These are phyloP conservation scores for Aspergillus fumigatiaffinis DNA, from an alignment of 2,329 filamentous ascomycete genomes.

Conservation along the genomic window DNA sequence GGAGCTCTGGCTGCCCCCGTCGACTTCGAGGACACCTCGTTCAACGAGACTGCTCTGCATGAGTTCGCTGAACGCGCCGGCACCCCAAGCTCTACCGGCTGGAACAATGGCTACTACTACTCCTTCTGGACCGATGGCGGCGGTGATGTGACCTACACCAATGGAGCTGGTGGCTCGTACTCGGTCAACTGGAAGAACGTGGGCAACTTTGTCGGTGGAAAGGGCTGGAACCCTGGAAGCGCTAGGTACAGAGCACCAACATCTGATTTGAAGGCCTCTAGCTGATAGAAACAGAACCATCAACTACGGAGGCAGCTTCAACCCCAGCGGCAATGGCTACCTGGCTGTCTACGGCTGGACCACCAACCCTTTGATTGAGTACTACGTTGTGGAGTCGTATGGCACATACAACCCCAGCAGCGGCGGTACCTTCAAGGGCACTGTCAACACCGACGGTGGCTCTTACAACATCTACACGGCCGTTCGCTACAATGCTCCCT, in stretches of 20 bases:
- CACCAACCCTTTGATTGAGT: slow-evolving; percentile 33
- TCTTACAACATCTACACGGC: slow-evolving; percentile 38
- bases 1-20: slow-evolving; percentile 22
- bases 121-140: slow-evolving; percentile 49
- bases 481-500: slow-evolving; percentile 36
- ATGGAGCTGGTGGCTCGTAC: slow-evolving; percentile 44
- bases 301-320: slow-evolving; percentile 28
- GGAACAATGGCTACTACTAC: slow-evolving; percentile 46
- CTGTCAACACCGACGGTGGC: slow-evolving; percentile 33
- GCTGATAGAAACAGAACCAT: slow-evolving; percentile 14
- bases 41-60: slow-evolving; percentile 6
- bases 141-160: slow-evolving; percentile 44
- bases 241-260: slow-evolving; percentile 37
- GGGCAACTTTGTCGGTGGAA: slow-evolving; percentile 56
- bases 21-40: slow-evolving; percentile 13
- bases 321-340: slow-evolving; percentile 31
- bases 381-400: slow-evolving; percentile 36
- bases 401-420: slow-evolving; percentile 30
- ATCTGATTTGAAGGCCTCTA: not conserved
- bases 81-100: slow-evolving; percentile 27
- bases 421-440: slow-evolving; percentile 29
- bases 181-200: slow-evolving; percentile 43
- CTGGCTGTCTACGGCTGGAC: slow-evolving; percentile 42
- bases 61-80: slow-evolving; percentile 14
- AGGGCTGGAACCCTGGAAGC: slow-evolving; percentile 55